Percentiles rank a stretch among this genome's conserved stretches.
Conservation (phyloP, 495 filamentous ascomycete genomes). For the Aspergillus haitiensis region DNA sequence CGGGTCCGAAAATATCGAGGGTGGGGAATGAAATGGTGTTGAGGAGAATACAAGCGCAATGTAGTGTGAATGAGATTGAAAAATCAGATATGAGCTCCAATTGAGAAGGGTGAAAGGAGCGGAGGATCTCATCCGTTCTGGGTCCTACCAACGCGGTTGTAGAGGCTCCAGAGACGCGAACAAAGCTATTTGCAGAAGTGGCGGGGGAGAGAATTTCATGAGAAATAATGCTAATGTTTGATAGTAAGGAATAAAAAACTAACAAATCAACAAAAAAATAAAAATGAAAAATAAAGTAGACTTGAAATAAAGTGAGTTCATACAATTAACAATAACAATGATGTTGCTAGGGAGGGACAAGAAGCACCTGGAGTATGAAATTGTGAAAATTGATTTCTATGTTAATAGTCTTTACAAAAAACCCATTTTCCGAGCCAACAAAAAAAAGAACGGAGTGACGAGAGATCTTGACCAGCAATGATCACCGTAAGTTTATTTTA, state of each 20-base stretch:
- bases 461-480: too few relatives aligned
- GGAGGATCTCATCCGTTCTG: slow-evolving; percentile 16
- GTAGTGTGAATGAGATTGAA: slow-evolving; percentile 2
- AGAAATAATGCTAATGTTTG: background rate
- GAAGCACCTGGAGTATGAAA: too few relatives aligned
- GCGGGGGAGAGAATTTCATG: slow-evolving; percentile 15
- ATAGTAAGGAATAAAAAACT: background rate
- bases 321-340: too few relatives aligned
- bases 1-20: slow-evolving; percentile 1
- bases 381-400: too few relatives aligned
- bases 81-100: slow-evolving; percentile 2
- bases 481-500: too few relatives aligned
- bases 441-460: too few relatives aligned
- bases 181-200: slow-evolving; percentile 15
- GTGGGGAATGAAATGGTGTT: background rate
- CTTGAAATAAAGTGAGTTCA: too few relatives aligned
- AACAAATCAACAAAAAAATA: background rate
- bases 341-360: too few relatives aligned
- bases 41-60: background rate
- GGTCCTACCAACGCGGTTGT: slow-evolving; percentile 18
- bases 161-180: slow-evolving; percentile 16
- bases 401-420: too few relatives aligned
- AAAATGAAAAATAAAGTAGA: background rate
- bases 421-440: too few relatives aligned
- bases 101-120: slow-evolving; percentile 12